These are phyloP conservation scores for Globisporangium uncinulatum DNA, from an alignment of 352 stramenopile species.

Conservation along the genomic window DNA sequence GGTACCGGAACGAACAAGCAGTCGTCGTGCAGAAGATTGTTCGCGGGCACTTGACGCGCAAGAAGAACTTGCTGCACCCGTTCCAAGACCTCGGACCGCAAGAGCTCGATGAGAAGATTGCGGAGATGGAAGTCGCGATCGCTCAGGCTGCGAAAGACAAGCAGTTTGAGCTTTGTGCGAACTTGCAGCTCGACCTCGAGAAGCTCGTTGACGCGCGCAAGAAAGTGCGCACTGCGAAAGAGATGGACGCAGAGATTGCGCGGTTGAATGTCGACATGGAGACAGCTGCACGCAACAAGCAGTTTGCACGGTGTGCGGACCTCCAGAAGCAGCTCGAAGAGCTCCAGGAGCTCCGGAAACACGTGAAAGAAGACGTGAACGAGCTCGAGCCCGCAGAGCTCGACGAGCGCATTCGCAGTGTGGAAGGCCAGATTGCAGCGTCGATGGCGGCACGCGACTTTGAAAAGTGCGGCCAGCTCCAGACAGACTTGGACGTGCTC, in stretches of 20 bases:
- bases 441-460: constrained; percentile 81
- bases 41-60: constrained; percentile 66
- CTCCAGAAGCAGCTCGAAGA: constrained; percentile 78
- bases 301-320: constrained; percentile 77
- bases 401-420: constrained; percentile 66
- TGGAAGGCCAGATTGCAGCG: constrained; percentile 63
- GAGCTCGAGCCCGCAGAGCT: constrained; percentile 81
- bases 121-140: constrained; percentile 71
- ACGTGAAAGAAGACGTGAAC: constrained; percentile 82
- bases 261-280: constrained; percentile 80
- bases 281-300: constrained; percentile 56
- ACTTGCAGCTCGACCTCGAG: constrained; percentile 80
- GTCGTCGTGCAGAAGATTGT: constrained; percentile 72
- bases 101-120: constrained; percentile 74
- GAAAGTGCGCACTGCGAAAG: constrained; percentile 82
- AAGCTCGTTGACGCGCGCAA: constrained; percentile 76
- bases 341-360: constrained; percentile 63
- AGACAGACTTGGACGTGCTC: constrained; percentile 61
- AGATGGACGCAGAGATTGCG: constrained; percentile 78
- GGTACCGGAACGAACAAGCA: constrained; percentile 38
- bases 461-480: constrained; percentile 65
- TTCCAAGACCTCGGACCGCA: constrained; percentile 75
- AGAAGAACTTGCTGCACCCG: constrained; percentile 67
- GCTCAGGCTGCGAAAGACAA: constrained; percentile 72
- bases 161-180: constrained; percentile 81